A percentile compares a stretch with the other conserved stretches of the same genome.
These are phyloP conservation scores for Chytridium lagenaria DNA, from an alignment of 371 early-diverging fungal species.

Conservation along the genomic window DNA sequence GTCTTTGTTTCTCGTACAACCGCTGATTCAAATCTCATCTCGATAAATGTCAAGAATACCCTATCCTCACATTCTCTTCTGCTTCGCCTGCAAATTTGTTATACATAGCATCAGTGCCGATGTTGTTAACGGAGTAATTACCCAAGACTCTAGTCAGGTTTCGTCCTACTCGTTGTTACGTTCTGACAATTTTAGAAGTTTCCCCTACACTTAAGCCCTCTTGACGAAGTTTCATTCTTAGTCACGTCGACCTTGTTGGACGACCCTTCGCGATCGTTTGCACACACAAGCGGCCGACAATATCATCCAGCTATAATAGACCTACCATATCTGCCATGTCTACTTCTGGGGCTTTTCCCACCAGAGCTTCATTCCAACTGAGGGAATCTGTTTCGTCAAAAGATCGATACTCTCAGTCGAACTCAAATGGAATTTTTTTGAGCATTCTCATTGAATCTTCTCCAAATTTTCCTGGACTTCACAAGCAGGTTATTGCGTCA, in stretches of 20 bases:
- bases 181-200: not conserved
- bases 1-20: not conserved
- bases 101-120: not conserved
- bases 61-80: not conserved
- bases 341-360: too few relatives aligned
- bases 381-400: not conserved
- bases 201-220: not conserved
- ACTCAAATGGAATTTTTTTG: not conserved
- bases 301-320: too few relatives aligned
- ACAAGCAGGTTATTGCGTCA: constrained; percentile 58
- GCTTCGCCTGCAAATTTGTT: not conserved
- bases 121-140: not conserved
- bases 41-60: not conserved
- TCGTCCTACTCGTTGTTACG: not conserved
- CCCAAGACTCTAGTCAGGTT: not conserved
- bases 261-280: not conserved
- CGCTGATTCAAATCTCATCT: not conserved
- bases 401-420: not conserved
- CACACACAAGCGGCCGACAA: too few relatives aligned
- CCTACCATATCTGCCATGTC: too few relatives aligned
- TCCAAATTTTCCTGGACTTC: constrained; percentile 8
- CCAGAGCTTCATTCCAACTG: not conserved
- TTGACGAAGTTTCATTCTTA: not conserved
- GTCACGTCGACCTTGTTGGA: not conserved
- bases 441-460: constrained; percentile 16